Percentiles rank a stretch among this genome's conserved stretches.
phyloP scores from a whole-genome alignment of 345 rosid species.

The Lepidium aucheri region DNA sequence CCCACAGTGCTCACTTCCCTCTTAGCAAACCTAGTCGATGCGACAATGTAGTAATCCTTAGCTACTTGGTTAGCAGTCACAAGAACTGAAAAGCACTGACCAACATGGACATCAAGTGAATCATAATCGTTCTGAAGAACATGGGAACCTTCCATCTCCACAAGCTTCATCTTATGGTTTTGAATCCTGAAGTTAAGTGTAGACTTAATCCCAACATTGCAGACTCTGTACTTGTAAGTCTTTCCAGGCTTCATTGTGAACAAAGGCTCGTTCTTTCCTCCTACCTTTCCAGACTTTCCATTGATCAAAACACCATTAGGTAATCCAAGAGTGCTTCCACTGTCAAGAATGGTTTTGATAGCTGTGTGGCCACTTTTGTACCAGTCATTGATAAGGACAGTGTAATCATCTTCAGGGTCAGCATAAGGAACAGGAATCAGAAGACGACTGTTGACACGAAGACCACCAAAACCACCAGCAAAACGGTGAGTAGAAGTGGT shows the following conservation, averaged over 20 bases:
- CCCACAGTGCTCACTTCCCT: conserved; percentile 26
- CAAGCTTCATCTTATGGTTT: conserved; percentile 53
- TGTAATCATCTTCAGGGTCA: conserved; percentile 52
- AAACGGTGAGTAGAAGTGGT: conserved; percentile 44
- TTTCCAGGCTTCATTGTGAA: conserved; percentile 58
- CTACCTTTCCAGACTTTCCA: conserved; percentile 34
- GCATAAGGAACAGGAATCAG: conserved; percentile 62
- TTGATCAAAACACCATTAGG: conserved; percentile 55
- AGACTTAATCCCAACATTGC: conserved; percentile 49
- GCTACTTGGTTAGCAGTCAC: conserved; percentile 46
- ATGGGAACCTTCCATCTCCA: conserved; percentile 68
- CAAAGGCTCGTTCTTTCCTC: conserved; percentile 29
- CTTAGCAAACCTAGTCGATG: conserved; percentile 48
- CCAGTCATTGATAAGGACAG: conserved; percentile 47
- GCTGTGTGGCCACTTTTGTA: conserved; percentile 38
- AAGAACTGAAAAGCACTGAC: conserved; percentile 49
- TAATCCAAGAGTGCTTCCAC: conserved; percentile 40
- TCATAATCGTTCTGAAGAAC: conserved; percentile 44
- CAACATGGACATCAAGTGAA: conserved; percentile 57
- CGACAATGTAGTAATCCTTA: conserved; percentile 53
- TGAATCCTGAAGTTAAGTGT: conserved; percentile 56
- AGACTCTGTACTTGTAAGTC: conserved; percentile 52
- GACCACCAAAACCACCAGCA: conserved; percentile 67
- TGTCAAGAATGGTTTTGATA: conserved; percentile 37
- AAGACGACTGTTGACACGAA: conserved; percentile 52